phyloP scores from a whole-genome alignment of 2,329 filamentous ascomycete genomes.

The Fusarium nelsonii region DNA sequence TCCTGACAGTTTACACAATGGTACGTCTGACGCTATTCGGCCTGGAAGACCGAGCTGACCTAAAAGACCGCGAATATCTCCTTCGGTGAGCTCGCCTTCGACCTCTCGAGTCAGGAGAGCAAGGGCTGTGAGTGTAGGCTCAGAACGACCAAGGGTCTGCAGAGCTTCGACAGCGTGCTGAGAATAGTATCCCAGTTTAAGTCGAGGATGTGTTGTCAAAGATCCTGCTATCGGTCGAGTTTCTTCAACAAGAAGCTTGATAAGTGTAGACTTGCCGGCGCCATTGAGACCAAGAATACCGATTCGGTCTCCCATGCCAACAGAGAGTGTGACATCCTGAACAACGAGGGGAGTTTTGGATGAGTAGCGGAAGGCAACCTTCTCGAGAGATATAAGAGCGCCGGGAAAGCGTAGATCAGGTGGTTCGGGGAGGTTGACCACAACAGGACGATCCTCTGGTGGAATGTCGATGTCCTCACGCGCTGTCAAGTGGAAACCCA shows the following conservation, averaged over 20 bases:
- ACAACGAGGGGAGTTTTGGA: slow-evolving; percentile 59
- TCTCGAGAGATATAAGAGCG: slow-evolving; percentile 78
- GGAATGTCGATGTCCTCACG: slow-evolving; percentile 80
- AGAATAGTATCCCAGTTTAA: slow-evolving; percentile 81
- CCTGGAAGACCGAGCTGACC: slow-evolving; percentile 78
- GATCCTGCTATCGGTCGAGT: slow-evolving; percentile 70
- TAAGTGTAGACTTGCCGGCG: slow-evolving; percentile 82
- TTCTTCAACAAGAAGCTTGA: slow-evolving; percentile 75
- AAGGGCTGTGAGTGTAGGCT: slow-evolving; percentile 72
- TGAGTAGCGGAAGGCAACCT: slow-evolving; percentile 74
- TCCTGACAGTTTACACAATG: slow-evolving; percentile 79
- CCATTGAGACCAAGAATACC: slow-evolving; percentile 85
- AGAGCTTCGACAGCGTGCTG: slow-evolving; percentile 82
- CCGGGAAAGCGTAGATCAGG: slow-evolving; percentile 81
- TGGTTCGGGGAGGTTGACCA: slow-evolving; percentile 71
- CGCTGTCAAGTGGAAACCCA: slow-evolving; percentile 68
- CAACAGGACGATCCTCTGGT: slow-evolving; percentile 68
- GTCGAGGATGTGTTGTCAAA: slow-evolving; percentile 74
- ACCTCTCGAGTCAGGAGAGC: slow-evolving; percentile 69
- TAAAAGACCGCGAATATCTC: slow-evolving; percentile 74
- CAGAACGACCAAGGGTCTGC: slow-evolving; percentile 63
- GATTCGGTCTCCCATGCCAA: slow-evolving; percentile 79
- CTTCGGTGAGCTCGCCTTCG: slow-evolving; percentile 69
- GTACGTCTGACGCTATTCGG: slow-evolving; percentile 77
- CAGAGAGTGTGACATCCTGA: slow-evolving; percentile 73